These are phyloP conservation scores for Postia placenta DNA, from an alignment of 768 basidiomycete genomes.

Conservation along the genomic window DNA sequence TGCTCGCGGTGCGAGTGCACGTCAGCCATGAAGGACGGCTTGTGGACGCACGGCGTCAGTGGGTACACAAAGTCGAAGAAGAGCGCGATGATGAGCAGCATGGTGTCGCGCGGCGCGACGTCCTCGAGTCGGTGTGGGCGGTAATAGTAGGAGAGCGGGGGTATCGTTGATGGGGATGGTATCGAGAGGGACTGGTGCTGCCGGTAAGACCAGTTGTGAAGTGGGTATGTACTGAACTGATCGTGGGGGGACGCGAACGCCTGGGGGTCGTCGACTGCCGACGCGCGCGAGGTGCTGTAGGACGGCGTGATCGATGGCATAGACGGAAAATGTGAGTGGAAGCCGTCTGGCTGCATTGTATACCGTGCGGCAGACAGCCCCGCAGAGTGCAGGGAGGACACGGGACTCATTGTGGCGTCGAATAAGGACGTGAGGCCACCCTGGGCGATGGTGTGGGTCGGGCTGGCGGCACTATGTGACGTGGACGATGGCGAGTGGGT, in stretches of 20 bases:
- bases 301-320: slow-evolving; percentile 26
- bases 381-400: slow-evolving; percentile 31
- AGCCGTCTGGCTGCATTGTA: slow-evolving; percentile 64
- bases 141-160: slow-evolving; percentile 67
- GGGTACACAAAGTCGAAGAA: slow-evolving; percentile 95
- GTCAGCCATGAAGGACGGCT: slow-evolving; percentile 90
- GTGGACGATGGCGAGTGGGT: slow-evolving; percentile 40
- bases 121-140: slow-evolving; percentile 76
- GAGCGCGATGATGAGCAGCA: slow-evolving; percentile 75
- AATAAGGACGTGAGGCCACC: slow-evolving; percentile 36
- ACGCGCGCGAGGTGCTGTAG: slow-evolving; percentile 26
- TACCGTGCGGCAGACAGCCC: slow-evolving; percentile 63
- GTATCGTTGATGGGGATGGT: slow-evolving; percentile 35
- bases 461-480: slow-evolving; percentile 30
- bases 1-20: slow-evolving; percentile 75
- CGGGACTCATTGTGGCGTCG: slow-evolving; percentile 39
- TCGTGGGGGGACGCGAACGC: slow-evolving; percentile 37
- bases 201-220: slow-evolving; percentile 69
- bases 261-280: slow-evolving; percentile 35
- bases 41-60: slow-evolving; percentile 86
- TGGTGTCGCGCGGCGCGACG: slow-evolving; percentile 75
- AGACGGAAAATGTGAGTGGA: slow-evolving; percentile 48
- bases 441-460: slow-evolving; percentile 37
- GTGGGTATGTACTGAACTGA: slow-evolving; percentile 55
- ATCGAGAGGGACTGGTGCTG: slow-evolving; percentile 49